Evolutionary conservation across 148 eudicot species (phyloP), one percentile per base, ranked within the genome.

Genomic region (Vaccinium vitisidaea): DNA sequence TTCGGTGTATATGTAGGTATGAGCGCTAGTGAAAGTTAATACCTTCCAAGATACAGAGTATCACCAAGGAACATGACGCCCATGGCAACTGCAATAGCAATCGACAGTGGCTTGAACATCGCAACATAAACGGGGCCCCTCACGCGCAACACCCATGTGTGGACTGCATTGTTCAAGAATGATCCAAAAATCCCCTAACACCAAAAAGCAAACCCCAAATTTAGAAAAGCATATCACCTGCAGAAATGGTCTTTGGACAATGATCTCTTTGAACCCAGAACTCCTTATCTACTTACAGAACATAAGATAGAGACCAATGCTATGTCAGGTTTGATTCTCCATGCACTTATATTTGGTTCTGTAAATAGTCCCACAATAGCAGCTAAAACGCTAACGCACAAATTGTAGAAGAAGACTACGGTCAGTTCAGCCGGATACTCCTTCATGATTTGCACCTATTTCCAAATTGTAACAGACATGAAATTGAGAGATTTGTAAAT

Each of bases 61-160:
- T 95, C 95, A 1, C 98, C 95, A 0, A 95, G 92, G 86, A 94
- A 90, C 13, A 91, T 77, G 63, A 92, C 89, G 19, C 98, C 98
- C 98, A 94, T 91, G 49, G 87, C 87, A 32, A 91, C 94, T 55
- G 98, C 98, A 82, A 95, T 92, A 50, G 89, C 95, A 53, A 95
- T 95, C 2, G 91, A 88, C n/a, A 95, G 30, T 48, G 98, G 98
- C 91, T 90, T 93, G 90, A 95, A 95, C 95, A 94, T 89, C 19
- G 98, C 92, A 21, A 95, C 88, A 70, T 90, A 95, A 59, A 95
- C 93, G 6, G 98, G 98, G 16, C 96, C 98, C 81, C 89, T 94
- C 52, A 87, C 30, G 14, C 82, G 92, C 55, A 94, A 59, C 30
- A 88, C 90, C 94, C 95, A 95, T 18, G 94, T 86, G 59, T 89